These are phyloP conservation scores for Venturia carpophila DNA, from an alignment of 2,329 filamentous ascomycete species.

Conservation along the genomic window DNA sequence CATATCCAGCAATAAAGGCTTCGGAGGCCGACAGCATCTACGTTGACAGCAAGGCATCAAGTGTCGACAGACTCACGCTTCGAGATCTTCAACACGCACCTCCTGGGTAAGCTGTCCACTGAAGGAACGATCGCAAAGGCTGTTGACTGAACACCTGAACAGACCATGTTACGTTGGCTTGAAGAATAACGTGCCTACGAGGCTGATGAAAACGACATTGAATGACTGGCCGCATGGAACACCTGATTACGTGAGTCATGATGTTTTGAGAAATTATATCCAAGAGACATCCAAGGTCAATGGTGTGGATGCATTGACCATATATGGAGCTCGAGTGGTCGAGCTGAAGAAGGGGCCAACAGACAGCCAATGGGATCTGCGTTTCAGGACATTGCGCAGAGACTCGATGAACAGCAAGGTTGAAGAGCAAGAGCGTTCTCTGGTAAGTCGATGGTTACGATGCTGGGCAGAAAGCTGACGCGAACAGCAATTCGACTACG, in stretches of 20 bases:
- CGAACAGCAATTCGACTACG: slow-evolving; percentile 48
- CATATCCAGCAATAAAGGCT: slow-evolving; percentile 37
- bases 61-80: slow-evolving; percentile 18
- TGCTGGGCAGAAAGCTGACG: slow-evolving; percentile 33
- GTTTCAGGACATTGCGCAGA: slow-evolving; percentile 38
- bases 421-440: slow-evolving; percentile 20
- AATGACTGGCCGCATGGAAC: slow-evolving; percentile 53
- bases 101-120: slow-evolving; percentile 31
- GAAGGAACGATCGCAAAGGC: slow-evolving; percentile 6
- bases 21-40: slow-evolving; percentile 27
- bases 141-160: slow-evolving; percentile 14
- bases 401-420: slow-evolving; percentile 20
- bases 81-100: slow-evolving; percentile 38
- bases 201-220: slow-evolving; percentile 42
- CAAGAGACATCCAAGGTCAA: slow-evolving; percentile 47
- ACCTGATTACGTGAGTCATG: slow-evolving; percentile 51
- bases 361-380: slow-evolving; percentile 44
- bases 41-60: not conserved
- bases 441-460: slow-evolving; percentile 36
- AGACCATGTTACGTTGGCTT: slow-evolving; percentile 47
- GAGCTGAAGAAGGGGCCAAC: slow-evolving; percentile 37
- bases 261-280: slow-evolving; percentile 52
- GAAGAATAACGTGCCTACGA: slow-evolving; percentile 47
- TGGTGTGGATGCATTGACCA: slow-evolving; percentile 43
- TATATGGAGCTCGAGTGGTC: slow-evolving; percentile 54